Percentiles rank a stretch among this genome's conserved stretches.
Evolutionary conservation across 2,329 filamentous ascomycete species (phyloP).

Genomic region (Exophiala sp.): DNA sequence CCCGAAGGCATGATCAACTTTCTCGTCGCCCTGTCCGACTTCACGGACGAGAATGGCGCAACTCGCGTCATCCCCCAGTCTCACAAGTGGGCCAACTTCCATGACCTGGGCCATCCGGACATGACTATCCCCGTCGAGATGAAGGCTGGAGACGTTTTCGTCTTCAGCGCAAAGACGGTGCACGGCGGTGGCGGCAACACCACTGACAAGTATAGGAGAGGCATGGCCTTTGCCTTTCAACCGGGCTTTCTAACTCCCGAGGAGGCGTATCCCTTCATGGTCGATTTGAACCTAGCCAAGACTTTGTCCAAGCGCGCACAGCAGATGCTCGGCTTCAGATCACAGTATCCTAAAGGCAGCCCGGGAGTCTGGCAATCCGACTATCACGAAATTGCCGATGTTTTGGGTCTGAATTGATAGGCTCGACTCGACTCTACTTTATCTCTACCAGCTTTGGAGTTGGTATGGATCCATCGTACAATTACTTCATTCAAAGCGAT

Average conservation of each 20-base stretch:
- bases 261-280: constrained; percentile 14
- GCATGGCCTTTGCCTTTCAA: constrained; percentile 17
- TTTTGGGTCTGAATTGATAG: no score
- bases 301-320: background rate
- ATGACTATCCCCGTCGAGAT: constrained; percentile 20
- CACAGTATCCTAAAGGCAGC: background rate
- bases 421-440: no score
- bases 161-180: constrained; percentile 20
- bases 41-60: constrained; percentile 22
- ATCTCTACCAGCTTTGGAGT: no score
- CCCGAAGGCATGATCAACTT: constrained; percentile 20
- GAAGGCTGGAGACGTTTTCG: constrained; percentile 22
- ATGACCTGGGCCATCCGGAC: constrained; percentile 5
- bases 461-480: no score
- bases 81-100: constrained; percentile 16
- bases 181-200: constrained; percentile 25
- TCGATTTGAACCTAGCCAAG: background rate
- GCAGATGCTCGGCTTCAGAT: background rate
- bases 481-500: no score
- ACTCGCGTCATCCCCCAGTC: constrained; percentile 20
- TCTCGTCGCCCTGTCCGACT: constrained; percentile 16
- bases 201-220: background rate
- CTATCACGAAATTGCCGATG: no score
- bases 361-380: background rate
- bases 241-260: constrained; percentile 21